A percentile compares a stretch with the other conserved stretches of the same genome.
These are phyloP conservation scores for Leccinum subgranulosum DNA, from an alignment of 768 basidiomycete species.

Conservation along the genomic window DNA sequence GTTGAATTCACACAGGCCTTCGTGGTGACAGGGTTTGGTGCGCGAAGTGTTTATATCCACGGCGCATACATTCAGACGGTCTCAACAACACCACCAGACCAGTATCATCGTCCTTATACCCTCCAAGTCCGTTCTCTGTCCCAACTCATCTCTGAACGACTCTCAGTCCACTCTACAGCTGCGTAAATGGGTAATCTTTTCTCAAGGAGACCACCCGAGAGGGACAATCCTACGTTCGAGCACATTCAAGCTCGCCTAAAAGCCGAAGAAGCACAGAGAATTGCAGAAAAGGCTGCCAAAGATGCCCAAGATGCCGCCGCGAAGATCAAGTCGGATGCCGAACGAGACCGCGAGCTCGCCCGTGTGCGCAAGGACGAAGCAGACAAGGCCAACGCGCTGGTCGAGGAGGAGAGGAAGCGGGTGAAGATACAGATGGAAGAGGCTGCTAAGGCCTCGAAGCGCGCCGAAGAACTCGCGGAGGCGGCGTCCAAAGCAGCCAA, in stretches of 20 bases:
- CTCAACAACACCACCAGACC: not conserved
- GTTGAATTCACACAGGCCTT: not conserved
- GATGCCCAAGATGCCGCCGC: not conserved
- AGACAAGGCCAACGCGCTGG: not conserved
- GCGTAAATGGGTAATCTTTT: conserved; percentile 9
- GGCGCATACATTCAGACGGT: not conserved
- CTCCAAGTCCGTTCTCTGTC: not conserved
- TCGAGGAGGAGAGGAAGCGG: not conserved
- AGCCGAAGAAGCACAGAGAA: not conserved
- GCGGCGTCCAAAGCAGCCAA: conserved; percentile 1
- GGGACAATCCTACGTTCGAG: not conserved
- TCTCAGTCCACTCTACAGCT: not conserved
- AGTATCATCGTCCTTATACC: not conserved
- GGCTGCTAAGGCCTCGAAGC: not conserved
- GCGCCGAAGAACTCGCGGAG: conserved; percentile 2
- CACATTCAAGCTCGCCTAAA: not conserved
- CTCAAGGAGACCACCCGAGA: not conserved
- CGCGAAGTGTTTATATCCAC: not conserved
- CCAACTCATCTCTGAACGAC: not conserved
- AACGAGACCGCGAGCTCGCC: not conserved
- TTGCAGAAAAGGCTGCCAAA: not conserved
- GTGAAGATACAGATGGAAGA: conserved; percentile 11
- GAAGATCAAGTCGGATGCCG: not conserved
- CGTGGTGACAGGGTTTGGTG: not conserved
- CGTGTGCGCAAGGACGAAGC: not conserved